Base-by-base conservation (phyloP, 75 land plant species). In the Selaginella tamariscina region DNA sequence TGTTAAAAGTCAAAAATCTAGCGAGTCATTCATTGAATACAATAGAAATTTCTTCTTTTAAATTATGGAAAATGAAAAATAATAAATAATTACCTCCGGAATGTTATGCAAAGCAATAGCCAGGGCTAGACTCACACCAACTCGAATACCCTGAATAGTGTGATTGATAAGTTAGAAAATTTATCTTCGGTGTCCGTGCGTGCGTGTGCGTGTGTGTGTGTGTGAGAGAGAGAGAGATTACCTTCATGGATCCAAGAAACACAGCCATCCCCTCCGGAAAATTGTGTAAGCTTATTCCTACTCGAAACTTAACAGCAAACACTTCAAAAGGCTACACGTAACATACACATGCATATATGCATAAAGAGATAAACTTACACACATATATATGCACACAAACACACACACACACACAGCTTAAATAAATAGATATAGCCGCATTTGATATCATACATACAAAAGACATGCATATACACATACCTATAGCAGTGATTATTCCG, bases 181-280 rank as follows among this genome's bases (percentile, higher is more conserved):
- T 39, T 39, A 5, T 39, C 49, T n/a, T n/a, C n/a, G n/a, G n/a
- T n/a, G n/a, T n/a, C n/a, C n/a, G n/a, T n/a, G n/a, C n/a, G n/a
- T n/a, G n/a, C n/a, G n/a, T n/a, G n/a, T n/a, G n/a, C n/a, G n/a
- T n/a, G n/a, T n/a, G n/a, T n/a, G n/a, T n/a, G n/a, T n/a, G n/a
- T n/a, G n/a, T n/a, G 23, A 66, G 9, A 39, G 1, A 33, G 66
- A 66, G 27, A 32, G 26, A 21, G 31, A 22, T 68, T 62, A 88
- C 98, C 88, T 94, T 94, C 20, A 89, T 75, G 56, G 98, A 94
- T 29, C 98, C 98, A 75, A 94, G 96, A 56, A 94, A 94, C 0
- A 90, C 96, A 1, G 96, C 98, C 84, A 89, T 94, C 63, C 98
- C 98, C 68, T 94, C 98, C 22, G 98, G 98, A 74, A 94, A 89